Evolutionary conservation across 2,329 filamentous ascomycete species (phyloP).

Genomic region (Colletotrichum chlorophyti): DNA sequence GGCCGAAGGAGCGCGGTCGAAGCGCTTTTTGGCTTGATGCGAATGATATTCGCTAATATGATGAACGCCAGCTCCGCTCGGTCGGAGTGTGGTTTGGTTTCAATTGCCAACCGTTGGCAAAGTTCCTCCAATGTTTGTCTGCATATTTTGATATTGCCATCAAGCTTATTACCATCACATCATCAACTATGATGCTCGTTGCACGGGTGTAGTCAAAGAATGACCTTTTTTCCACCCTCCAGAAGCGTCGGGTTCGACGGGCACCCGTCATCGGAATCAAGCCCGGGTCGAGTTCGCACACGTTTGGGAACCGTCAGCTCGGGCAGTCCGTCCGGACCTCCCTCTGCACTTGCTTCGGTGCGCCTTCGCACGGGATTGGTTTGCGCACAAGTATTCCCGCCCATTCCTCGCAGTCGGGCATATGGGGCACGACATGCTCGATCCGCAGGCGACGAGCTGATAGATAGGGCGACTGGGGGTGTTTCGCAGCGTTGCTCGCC

Average conservation of each 20-base stretch:
- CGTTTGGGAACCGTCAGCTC: too few relatives aligned
- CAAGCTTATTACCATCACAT: too few relatives aligned
- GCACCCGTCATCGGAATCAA: too few relatives aligned
- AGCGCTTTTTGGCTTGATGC: constrained; percentile 12
- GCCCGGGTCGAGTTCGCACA: constrained; percentile 7
- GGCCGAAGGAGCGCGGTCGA: constrained; percentile 8
- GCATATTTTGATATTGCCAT: not conserved
- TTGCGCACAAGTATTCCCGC: constrained; percentile 10
- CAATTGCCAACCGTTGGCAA: constrained; percentile 16
- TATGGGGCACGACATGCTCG: constrained; percentile 3
- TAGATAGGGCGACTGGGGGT: not conserved
- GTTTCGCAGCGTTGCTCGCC: constrained; percentile 2
- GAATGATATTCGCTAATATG: not conserved
- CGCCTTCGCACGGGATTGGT: constrained; percentile 5
- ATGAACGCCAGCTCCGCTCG: constrained; percentile 8
- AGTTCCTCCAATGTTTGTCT: constrained; percentile 4
- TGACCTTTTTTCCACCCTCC: too few relatives aligned
- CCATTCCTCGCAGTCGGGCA: constrained; percentile 1
- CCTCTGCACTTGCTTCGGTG: constrained; percentile 2
- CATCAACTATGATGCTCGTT: too few relatives aligned
- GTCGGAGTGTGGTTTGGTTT: constrained; percentile 22
- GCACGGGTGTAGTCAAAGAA: too few relatives aligned
- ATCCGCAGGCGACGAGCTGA: constrained; percentile 13
- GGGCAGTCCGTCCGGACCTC: not conserved
- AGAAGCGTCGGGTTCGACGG: constrained; percentile 10